A percentile compares a stretch with the other conserved stretches of the same genome.
phyloP scores from a whole-genome alignment of 2,329 filamentous ascomycete species.

The Stromatinia cepivora region DNA sequence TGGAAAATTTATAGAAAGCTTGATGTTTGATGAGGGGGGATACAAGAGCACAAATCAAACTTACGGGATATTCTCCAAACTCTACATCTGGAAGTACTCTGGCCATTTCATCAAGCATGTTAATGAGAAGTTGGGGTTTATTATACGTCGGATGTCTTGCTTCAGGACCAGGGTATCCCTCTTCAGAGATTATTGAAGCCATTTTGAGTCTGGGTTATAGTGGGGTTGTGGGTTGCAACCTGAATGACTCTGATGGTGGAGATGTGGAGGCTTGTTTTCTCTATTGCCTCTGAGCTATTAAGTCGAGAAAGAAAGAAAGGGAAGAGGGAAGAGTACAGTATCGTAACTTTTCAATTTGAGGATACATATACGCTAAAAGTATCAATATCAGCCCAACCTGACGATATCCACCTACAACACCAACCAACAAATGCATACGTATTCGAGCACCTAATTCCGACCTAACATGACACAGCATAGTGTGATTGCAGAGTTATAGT shows the following conservation, averaged over 20 bases:
- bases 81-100: not conserved
- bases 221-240: not conserved
- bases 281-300: no score
- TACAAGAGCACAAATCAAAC: not conserved
- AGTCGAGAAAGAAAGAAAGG: not conserved
- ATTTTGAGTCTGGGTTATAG: not conserved
- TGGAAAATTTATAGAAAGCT: not conserved
- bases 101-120: slow-evolving; percentile 5
- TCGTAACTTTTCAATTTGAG: no score
- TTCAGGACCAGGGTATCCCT: not conserved
- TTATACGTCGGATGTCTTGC: not conserved
- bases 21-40: not conserved
- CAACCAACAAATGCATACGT: not conserved
- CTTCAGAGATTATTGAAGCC: not conserved
- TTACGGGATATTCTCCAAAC: slow-evolving; percentile 8
- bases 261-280: not conserved
- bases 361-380: not conserved
- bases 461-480: not conserved
- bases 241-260: not conserved
- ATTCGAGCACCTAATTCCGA: not conserved
- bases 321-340: not conserved
- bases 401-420: not conserved
- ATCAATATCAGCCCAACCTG: not conserved
- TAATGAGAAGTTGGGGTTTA: not conserved
- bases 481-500: no score